Base-by-base conservation (phyloP, 2,329 filamentous ascomycete species). In the Colletotrichum shisoi region DNA sequence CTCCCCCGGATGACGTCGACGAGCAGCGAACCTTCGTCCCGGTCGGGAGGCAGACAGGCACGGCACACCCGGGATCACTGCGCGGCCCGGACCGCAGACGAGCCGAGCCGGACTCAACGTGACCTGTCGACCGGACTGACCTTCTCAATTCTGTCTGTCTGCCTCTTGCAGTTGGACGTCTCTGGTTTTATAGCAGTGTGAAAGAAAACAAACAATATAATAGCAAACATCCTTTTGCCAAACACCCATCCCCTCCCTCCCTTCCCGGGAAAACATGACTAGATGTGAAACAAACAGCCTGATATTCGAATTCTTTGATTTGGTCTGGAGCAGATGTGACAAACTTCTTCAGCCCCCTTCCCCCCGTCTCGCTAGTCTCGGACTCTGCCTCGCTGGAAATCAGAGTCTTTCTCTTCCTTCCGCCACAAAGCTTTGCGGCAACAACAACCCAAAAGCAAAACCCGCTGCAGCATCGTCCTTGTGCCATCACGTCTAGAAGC, bases 341-440 rank as follows among this genome's bases (percentile, higher is more conserved):
- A 58, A 27, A 58, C 56, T 58, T 39, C n/a, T 9, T 19, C 19
- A 56, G 44, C 53, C 44, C 39, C 37, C 56, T 46, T 24, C 15
- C 19, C 19, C 19, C 13, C 19, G 27, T 39, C 31, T 37, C 31
- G 27, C 44, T 34, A 1, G 24, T 8, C 17, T 11, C 17, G 27
- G 44, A 58, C 56, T 58, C 31, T 58, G 48, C 56, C 44, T 58
- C 56, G 27, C 44, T 49, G 48, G 19, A 58, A 58, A 48, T 40
- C 19, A 39, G 44, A 49, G 44, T 58, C 44, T 48, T 11, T 46
- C 24, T 15, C 37, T 40, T 40, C 56, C 27, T 40, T 31, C 11
- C 7, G 27, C 44, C 13, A n/a, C 8, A 21, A 46, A 40, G 54
- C 54, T 34, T 37, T 57, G 40, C 17, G 15, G 27, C 27, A 57